Evolutionary conservation across 495 filamentous ascomycete species (phyloP), one percentile per base, ranked within the genome.

Genomic region (Neurospora sp.): DNA sequence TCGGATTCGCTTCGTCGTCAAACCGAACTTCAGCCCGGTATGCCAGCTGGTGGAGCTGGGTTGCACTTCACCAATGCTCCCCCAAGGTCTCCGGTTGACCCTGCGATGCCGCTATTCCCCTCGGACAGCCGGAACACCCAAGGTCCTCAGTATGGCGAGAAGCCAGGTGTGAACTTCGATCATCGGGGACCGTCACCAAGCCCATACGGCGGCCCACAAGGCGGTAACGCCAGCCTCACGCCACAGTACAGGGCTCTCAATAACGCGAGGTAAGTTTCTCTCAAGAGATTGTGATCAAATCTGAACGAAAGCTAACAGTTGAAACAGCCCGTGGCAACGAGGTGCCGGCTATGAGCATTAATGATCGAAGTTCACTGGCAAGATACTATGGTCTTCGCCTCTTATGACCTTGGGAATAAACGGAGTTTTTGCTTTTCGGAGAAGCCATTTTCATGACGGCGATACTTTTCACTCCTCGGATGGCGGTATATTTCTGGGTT

Each of bases 61-160:
- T 35, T 65, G 31, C 53, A 65, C 65, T 77, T 76, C 40, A 79
- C 81, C 39, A 81, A 74, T 75, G 72, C 80, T 71, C 83, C 85
- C 35, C 83, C 88, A 37, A 80, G 79, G 38, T 91, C 89, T 20
- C 91, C 91, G 0, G 83, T 91, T 18, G 87, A 92, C 74, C 87
- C 89, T 39, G 87, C 87, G 20, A 83, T 90, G 75, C 89, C 89
- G 37, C 83, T 91, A 16, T 89, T 91, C 82, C 88, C 88, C 18
- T 75, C 81, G 11, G 75, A 80, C 10, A 71, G 70, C 20, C 76
- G 73, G 18, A 71, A 73, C 37, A 76, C 76, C 8, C 77, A 75
- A 68, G 42, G 44, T 18, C 42, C 42, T 59, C 53, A 71, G n/a
- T 68, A 39, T 20, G 44, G 22, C 70, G 71, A 65, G 53, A 65